Base-by-base conservation (phyloP, 371 early-diverging fungal genomes). In the Funneliformis caledonium region DNA sequence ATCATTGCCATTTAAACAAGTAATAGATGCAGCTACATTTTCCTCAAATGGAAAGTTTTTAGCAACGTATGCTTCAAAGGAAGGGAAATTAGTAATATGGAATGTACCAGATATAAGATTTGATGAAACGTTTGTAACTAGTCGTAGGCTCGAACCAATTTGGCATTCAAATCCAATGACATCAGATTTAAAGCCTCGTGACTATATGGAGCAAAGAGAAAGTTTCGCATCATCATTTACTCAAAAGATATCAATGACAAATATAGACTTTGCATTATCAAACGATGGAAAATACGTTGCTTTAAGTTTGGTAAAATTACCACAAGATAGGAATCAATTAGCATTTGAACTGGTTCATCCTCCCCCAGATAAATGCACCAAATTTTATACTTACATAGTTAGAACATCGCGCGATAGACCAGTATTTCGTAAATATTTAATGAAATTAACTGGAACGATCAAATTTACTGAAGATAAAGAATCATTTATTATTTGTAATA, bases 261-360 rank as follows among this genome's bases (percentile, higher is more conserved):
- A 72, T 72, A n/a, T 72, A n/a, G 72, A 72, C 47, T 72, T 72
- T 72, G 72, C 72, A 26, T 22, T 72, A 19, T 72, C 43, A 19
- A 72, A 72, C 19, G 72, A 50, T 11, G 72, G 72, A 19, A 72
- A 47, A 47, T 47, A 16, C n/a, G 72, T 45, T 11, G 72, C 72
- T n/a, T 12, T 72, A 45, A 72, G 72, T 26, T 22, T 43, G 4
- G 45, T 72, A 47, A 72, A 72, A 72, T 50, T 72, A 14, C 72
- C 72, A 37, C 72, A 72, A 50, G 48, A 72, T 9, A n/a, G 45
- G 5, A 47, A 47, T 19, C 72, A 12, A n/a, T 47, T n/a, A 47
- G 19, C 72, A 11, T 72, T 72, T 14, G 72, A 72, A 72, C 12
- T 72, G 8, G 48, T 72, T 50, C 31, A 72, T 47, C 72, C 72